These are phyloP conservation scores for Camelina laxa DNA, from an alignment of 345 rosid species.

Conservation along the genomic window DNA sequence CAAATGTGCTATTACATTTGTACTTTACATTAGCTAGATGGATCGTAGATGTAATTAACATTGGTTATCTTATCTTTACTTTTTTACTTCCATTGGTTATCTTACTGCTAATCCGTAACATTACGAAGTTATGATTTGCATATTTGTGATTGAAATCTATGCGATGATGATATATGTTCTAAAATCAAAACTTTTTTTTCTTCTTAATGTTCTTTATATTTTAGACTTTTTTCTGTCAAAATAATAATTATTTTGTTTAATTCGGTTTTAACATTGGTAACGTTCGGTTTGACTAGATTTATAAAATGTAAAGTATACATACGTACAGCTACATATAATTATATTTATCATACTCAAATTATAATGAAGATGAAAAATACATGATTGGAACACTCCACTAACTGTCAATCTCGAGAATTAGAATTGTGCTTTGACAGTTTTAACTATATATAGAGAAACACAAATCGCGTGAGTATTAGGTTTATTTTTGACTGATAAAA, in stretches of 20 bases:
- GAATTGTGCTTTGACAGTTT: constrained; percentile 29
- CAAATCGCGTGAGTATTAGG: constrained; percentile 34
- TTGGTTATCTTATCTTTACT: background rate
- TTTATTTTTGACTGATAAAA: constrained; percentile 31
- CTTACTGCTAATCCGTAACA: too few relatives aligned
- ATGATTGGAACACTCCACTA: constrained; percentile 13
- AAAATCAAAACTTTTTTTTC: too few relatives aligned
- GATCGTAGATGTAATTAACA: background rate
- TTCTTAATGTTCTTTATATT: background rate
- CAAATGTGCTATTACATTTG: constrained; percentile 9
- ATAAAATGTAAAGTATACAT: too few relatives aligned
- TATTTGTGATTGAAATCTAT: background rate
- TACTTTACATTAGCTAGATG: background rate
- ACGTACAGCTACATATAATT: background rate
- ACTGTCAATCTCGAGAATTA: constrained; percentile 33
- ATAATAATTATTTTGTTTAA: background rate
- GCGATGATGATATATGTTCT: background rate
- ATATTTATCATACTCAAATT: background rate
- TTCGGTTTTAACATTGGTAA: background rate
- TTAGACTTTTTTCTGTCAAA: background rate
- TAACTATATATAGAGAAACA: constrained; percentile 20
- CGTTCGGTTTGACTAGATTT: too few relatives aligned
- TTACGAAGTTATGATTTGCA: too few relatives aligned
- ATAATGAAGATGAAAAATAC: background rate
- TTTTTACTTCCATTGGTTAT: background rate